Conservation (phyloP, 1,139 yeast species). For the Diutina catenulata region DNA sequence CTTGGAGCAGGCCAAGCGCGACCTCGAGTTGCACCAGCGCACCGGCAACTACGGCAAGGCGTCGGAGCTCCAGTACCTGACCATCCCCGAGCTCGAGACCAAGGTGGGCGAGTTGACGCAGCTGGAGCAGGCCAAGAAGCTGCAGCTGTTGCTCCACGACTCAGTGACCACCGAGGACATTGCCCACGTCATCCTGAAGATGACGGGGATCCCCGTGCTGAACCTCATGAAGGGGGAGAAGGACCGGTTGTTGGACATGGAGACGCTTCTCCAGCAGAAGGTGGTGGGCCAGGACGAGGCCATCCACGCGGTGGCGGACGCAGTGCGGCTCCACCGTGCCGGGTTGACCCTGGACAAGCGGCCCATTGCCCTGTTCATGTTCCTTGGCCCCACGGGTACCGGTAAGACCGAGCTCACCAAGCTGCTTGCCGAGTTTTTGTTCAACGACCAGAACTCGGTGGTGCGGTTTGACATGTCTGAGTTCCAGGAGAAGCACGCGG, state of each 20-base stretch:
- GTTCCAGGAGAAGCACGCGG: slow-evolving; percentile 87
- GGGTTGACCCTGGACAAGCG: slow-evolving; percentile 89
- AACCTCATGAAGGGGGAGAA: slow-evolving; percentile 90
- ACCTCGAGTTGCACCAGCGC: slow-evolving; percentile 72
- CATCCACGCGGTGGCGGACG: slow-evolving; percentile 77
- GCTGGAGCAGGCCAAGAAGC: slow-evolving; percentile 28
- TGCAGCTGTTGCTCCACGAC: slow-evolving; percentile 56
- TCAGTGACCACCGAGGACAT: slow-evolving; percentile 92
- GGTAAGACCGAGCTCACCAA: slow-evolving; percentile 95
- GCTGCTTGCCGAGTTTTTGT: slow-evolving; percentile 80
- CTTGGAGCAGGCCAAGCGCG: slow-evolving; percentile 73
- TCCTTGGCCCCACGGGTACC: slow-evolving; percentile 95
- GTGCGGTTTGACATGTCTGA: slow-evolving; percentile 95
- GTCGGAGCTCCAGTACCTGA: slow-evolving; percentile 77
- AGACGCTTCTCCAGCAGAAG: slow-evolving; percentile 55
- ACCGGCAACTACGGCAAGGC: slow-evolving; percentile 81
- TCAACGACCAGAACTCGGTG: slow-evolving; percentile 78
- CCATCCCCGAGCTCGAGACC: slow-evolving; percentile 67
- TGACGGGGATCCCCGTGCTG: slow-evolving; percentile 95
- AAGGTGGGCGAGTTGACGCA: slow-evolving; percentile 39
- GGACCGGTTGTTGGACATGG: slow-evolving; percentile 84
- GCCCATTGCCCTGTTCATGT: slow-evolving; percentile 93
- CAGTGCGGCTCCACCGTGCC: slow-evolving; percentile 92
- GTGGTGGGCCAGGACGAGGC: slow-evolving; percentile 97
- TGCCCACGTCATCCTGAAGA: slow-evolving; percentile 79